A percentile compares a stretch with the other conserved stretches of the same genome.
Conservation (phyloP, 257 asterid genomes). For the Echium plantagineum region DNA sequence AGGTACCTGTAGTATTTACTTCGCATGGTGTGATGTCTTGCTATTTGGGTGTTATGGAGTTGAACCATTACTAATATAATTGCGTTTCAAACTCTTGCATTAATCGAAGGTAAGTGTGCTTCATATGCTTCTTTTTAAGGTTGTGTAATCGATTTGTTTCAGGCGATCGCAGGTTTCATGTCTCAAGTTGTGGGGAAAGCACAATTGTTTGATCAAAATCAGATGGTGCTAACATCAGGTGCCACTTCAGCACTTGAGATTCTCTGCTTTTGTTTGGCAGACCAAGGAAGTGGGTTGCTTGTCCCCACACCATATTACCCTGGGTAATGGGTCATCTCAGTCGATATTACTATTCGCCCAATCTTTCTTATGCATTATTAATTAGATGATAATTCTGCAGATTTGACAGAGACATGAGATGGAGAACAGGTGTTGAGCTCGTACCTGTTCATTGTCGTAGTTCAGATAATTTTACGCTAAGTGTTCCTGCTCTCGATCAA, state of each 20-base stretch:
- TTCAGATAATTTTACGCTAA: constrained; percentile 62
- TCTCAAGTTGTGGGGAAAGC: constrained; percentile 60
- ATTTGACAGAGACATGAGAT: constrained; percentile 77
- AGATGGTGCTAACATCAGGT: constrained; percentile 62
- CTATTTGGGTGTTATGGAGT: neutral
- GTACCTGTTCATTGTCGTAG: constrained; percentile 91
- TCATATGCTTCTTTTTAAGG: neutral
- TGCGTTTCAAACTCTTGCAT: neutral
- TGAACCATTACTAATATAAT: neutral
- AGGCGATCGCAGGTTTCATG: constrained; percentile 94
- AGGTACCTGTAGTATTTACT: neutral
- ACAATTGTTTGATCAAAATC: constrained; percentile 60
- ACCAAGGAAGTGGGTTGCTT: constrained; percentile 87
- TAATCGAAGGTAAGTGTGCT: neutral
- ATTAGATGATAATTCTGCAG: constrained; percentile 31
- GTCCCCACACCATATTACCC: constrained; percentile 94
- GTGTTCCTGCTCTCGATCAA: constrained; percentile 72
- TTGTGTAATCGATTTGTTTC: constrained; percentile 17
- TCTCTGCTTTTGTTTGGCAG: constrained; percentile 83
- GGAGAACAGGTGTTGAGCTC: constrained; percentile 86
- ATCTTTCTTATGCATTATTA: constrained; percentile 5
- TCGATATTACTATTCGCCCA: constrained; percentile 1
- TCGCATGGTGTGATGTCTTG: neutral
- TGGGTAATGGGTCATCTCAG: constrained; percentile 35
- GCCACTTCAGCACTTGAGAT: constrained; percentile 91